Evolutionary conservation across 495 filamentous ascomycete species (phyloP).

Genomic region (Xylaria telfairii): DNA sequence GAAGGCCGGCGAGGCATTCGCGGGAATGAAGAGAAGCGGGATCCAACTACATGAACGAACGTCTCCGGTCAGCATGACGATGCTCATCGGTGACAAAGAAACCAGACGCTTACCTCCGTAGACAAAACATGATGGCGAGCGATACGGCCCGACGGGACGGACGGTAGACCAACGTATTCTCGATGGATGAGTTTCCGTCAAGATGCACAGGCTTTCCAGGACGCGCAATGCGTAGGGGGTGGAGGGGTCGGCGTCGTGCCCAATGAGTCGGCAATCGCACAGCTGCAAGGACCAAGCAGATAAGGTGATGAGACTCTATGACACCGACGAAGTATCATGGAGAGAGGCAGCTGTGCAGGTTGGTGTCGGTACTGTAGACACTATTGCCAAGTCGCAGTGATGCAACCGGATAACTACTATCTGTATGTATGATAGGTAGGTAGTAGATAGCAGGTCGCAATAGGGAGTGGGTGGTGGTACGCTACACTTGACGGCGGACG

Average conservation of each 20-base stretch:
- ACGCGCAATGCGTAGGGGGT: background rate
- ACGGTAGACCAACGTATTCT: background rate
- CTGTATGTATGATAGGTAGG: too few relatives aligned
- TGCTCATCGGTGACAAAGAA: background rate
- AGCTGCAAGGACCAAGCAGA: background rate
- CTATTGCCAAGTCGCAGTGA: conserved; percentile 6
- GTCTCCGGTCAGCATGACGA: conserved; percentile 20
- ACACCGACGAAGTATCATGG: background rate
- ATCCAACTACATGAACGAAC: conserved; percentile 61
- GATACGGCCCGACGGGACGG: background rate
- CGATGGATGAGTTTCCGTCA: background rate
- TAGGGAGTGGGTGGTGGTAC: too few relatives aligned
- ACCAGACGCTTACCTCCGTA: conserved; percentile 67
- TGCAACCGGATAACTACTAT: conserved; percentile 3
- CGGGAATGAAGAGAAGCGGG: conserved; percentile 75
- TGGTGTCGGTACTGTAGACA: background rate
- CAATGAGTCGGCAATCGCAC: background rate
- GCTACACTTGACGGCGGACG: background rate
- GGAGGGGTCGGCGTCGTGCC: conserved; percentile 7
- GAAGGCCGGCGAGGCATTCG: conserved; percentile 82
- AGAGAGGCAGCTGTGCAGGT: background rate
- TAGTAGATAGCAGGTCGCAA: background rate
- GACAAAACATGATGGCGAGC: conserved; percentile 75
- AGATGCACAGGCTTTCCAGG: background rate
- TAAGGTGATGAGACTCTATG: background rate